A percentile compares a stretch with the other conserved stretches of the same genome.
phyloP scores from a whole-genome alignment of 257 asterid species.

The Cruciata laevipes region DNA sequence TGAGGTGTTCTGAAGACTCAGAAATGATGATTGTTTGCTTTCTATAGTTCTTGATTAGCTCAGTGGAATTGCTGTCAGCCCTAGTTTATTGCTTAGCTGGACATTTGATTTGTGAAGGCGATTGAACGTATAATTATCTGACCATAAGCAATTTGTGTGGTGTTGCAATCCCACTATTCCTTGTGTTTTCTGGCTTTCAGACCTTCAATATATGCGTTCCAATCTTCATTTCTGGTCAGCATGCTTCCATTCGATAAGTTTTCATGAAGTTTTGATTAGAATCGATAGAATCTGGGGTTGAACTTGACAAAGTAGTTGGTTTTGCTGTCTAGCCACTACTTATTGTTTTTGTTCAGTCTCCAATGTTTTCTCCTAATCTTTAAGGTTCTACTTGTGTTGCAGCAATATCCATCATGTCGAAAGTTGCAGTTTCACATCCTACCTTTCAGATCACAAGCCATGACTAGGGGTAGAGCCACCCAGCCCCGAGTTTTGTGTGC shows the following conservation, averaged over 20 bases:
- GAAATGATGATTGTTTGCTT: not conserved
- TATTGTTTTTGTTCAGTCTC: not conserved
- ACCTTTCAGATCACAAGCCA: slow-evolving; percentile 31
- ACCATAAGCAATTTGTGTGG: not conserved
- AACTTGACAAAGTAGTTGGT: not conserved
- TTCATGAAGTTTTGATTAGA: not conserved
- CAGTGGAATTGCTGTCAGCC: not conserved
- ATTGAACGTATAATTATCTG: not conserved
- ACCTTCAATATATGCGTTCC: not conserved
- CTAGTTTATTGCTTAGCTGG: not conserved
- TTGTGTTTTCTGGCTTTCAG: not conserved
- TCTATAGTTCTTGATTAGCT: not conserved
- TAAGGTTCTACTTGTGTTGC: slow-evolving; percentile 15
- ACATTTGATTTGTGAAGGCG: not conserved
- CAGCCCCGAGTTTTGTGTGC: slow-evolving; percentile 31
- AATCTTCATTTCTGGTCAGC: not conserved
- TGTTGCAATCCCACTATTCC: not conserved
- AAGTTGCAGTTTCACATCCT: slow-evolving; percentile 27
- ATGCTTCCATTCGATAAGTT: not conserved
- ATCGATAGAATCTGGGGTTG: not conserved
- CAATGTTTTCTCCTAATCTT: not conserved
- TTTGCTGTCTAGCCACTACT: not conserved
- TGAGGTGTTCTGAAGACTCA: not conserved
- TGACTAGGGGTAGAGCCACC: slow-evolving; percentile 13
- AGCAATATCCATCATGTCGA: slow-evolving; percentile 31